Evolutionary conservation across 2,329 filamentous ascomycete species (phyloP), one percentile per base, ranked within the genome.

Genomic region (Phyllosticta citrichinensis): DNA sequence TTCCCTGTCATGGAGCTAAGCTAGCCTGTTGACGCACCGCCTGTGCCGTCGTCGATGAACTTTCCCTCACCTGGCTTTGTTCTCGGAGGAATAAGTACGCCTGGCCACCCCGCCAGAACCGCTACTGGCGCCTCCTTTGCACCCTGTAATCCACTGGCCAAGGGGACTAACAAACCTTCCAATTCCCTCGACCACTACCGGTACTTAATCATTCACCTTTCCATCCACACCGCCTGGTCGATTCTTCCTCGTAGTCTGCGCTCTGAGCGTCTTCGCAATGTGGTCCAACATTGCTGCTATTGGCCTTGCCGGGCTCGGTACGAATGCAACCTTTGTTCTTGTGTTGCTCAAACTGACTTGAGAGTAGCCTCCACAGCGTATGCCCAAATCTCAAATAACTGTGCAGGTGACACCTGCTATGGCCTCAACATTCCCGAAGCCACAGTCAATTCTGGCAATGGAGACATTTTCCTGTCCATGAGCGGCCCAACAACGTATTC

Each of bases 401-500:
- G 61, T 54, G 19, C 22, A 19, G 57, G 57, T 24, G 65, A 74
- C 33, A 68, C 79, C 20, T 77, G 75, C 70, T 84, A 78, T 67
- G 73, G 74, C 10, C 73, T 85, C 64, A 83, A 82, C 67, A 77
- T 86, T 6, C 82, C 83, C 2, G 69, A 77, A 24, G 68, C 72
- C 27, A 83, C 82, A 4, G 78, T 78, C 1, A 76, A 74, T 2
- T 78, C 76, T 20, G 79, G 78, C 12, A 74, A 66, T 35, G 81
- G 83, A 22, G 80, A 83, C 63, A 80, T 86, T 58, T 85, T 78
- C 70, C 80, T 85, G 66, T 81, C 83, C 62, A 75, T 86, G 56
- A 78, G 76, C 54, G 80, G 80, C 2, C 81, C 83, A 1, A 77
- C 75, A 51, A 74, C 68, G 5, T 77, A 81, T 66, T 70, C 78